Percentiles rank a stretch among this genome's conserved stretches.
These are phyloP conservation scores for Elongisporangium senticosum DNA, from an alignment of 352 stramenopile genomes.

Conservation along the genomic window DNA sequence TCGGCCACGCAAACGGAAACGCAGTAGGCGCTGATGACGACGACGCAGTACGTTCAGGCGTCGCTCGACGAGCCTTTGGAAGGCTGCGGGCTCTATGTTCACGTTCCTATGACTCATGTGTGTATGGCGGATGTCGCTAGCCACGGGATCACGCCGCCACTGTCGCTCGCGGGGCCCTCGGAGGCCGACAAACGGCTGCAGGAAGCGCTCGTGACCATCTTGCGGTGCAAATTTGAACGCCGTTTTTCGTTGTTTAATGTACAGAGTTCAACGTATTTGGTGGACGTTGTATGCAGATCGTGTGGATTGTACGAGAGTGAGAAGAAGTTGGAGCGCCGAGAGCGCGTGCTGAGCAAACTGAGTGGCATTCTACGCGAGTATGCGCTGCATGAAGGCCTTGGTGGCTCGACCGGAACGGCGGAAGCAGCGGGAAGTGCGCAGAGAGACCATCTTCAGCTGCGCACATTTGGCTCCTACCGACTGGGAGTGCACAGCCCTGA, in stretches of 20 bases:
- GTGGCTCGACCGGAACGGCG: conserved; percentile 40
- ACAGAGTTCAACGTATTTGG: background rate
- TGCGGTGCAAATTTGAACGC: conserved; percentile 26
- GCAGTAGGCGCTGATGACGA: background rate
- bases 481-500: conserved; percentile 84
- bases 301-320: conserved; percentile 73
- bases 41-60: background rate
- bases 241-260: background rate
- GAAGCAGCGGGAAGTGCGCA: background rate
- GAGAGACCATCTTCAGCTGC: conserved; percentile 39
- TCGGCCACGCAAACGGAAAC: background rate
- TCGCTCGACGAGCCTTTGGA: background rate
- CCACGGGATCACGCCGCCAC: conserved; percentile 45
- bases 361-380: conserved; percentile 69
- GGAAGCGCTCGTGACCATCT: conserved; percentile 51
- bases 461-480: conserved; percentile 90
- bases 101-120: background rate
- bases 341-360: conserved; percentile 62
- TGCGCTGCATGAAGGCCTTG: conserved; percentile 57
- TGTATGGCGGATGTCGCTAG: background rate
- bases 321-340: conserved; percentile 52
- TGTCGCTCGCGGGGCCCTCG: conserved; percentile 65
- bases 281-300: conserved; percentile 17
- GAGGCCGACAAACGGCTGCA: conserved; percentile 66
- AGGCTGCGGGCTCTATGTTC: background rate